phyloP scores from a whole-genome alignment of 805 yeast species.

The Candida endomychidarum region DNA sequence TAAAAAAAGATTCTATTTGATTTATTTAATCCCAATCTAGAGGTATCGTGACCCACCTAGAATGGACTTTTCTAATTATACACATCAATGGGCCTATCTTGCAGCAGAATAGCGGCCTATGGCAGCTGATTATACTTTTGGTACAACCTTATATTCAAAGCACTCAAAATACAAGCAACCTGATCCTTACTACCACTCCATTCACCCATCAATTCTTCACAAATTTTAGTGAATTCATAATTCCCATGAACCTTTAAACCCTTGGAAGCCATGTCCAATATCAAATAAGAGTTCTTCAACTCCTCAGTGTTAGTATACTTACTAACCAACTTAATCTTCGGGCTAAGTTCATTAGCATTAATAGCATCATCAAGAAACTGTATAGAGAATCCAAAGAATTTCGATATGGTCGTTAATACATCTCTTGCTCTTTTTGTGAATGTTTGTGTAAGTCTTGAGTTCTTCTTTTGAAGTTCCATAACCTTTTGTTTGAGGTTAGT shows the following conservation, averaged over 20 bases:
- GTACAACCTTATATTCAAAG: constrained; percentile 65
- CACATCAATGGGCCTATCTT: too few species aligned
- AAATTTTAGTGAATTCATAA: constrained; percentile 35
- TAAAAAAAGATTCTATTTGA: constrained; percentile 6
- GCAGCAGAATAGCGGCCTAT: too few species aligned
- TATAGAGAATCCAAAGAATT: constrained; percentile 69
- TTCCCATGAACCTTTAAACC: constrained; percentile 53
- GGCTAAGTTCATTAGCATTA: constrained; percentile 47
- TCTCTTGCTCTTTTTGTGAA: constrained; percentile 69
- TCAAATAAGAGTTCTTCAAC: constrained; percentile 44
- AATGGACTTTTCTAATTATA: too few species aligned
- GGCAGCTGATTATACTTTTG: constrained; percentile 40
- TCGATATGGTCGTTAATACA: constrained; percentile 63
- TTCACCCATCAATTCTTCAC: constrained; percentile 53
- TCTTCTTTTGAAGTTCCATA: constrained; percentile 50
- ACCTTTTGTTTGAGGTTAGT: constrained; percentile 47
- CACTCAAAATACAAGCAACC: constrained; percentile 76
- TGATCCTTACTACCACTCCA: constrained; percentile 72
- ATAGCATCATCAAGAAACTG: constrained; percentile 56
- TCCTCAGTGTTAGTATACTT: constrained; percentile 32
- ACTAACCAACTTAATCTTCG: constrained; percentile 54
- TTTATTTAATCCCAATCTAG: too few species aligned
- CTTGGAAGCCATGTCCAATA: constrained; percentile 56
- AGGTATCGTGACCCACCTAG: too few species aligned
- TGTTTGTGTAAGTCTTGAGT: constrained; percentile 52